Conservation (phyloP, 306 rosid species). For the Crataegus laevigata region DNA sequence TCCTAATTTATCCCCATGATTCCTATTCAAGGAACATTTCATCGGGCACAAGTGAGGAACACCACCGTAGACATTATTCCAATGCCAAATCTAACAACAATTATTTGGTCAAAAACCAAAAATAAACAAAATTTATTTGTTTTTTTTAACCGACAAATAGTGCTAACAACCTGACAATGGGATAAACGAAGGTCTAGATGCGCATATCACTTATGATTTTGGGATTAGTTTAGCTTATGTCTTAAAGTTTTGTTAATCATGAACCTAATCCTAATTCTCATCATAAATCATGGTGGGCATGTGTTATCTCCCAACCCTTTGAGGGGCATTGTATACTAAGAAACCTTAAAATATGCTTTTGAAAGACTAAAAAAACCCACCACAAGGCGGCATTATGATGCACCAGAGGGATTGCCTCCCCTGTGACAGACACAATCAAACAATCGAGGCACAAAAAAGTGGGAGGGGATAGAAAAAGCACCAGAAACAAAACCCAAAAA, state of each 20-base stretch:
- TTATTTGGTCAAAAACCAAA: conserved; percentile 3
- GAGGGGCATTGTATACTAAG: conserved; percentile 11
- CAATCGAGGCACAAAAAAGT: conserved; percentile 21
- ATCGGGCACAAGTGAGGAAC: conserved; percentile 8
- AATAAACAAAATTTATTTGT: not conserved
- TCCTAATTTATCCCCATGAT: not conserved
- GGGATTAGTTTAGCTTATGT: conserved; percentile 19
- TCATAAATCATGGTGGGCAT: conserved; percentile 58
- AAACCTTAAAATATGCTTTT: conserved; percentile 21
- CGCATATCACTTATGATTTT: conserved; percentile 9
- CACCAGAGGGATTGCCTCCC: conserved; percentile 49
- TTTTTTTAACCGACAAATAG: not conserved
- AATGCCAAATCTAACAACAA: not conserved
- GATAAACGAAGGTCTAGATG: conserved; percentile 15
- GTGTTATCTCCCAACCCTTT: conserved; percentile 25
- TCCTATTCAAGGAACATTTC: not conserved
- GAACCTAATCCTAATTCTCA: conserved; percentile 41
- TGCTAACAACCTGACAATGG: conserved; percentile 20
- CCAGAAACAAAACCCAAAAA: conserved; percentile 1
- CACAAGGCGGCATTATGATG: conserved; percentile 40
- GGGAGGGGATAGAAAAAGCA: conserved; percentile 7
- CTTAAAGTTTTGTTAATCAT: conserved; percentile 30
- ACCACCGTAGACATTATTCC: not conserved
- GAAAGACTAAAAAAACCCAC: conserved; percentile 13
- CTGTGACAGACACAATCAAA: conserved; percentile 44